Percentiles rank a stretch among this genome's conserved stretches.
These are phyloP conservation scores for Pythium sp. DNA, from an alignment of 352 stramenopile genomes.

Conservation along the genomic window DNA sequence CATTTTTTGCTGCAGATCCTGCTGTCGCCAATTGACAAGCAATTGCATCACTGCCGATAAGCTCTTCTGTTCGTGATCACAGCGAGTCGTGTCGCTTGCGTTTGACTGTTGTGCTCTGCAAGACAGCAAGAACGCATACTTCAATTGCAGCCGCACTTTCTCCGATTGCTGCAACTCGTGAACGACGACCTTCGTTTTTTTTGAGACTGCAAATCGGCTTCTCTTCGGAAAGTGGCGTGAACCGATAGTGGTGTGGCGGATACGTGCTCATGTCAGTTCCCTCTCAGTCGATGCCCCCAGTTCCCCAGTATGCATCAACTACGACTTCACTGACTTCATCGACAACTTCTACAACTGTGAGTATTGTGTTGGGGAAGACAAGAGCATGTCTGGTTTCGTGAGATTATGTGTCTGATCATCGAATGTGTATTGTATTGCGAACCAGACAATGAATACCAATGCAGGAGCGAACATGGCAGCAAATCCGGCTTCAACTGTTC, in stretches of 20 bases:
- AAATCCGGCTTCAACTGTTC: constrained; percentile 3
- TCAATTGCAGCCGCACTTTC: neutral
- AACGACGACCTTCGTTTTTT: neutral
- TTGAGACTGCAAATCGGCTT: constrained; percentile 8
- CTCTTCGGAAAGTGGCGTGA: constrained; percentile 2
- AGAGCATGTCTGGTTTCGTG: neutral
- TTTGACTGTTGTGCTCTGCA: neutral
- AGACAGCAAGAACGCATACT: neutral
- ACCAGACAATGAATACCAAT: constrained; percentile 19
- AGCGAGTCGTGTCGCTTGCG: neutral
- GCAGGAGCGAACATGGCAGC: constrained; percentile 1
- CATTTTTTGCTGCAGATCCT: constrained; percentile 5
- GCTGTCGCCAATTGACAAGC: constrained; percentile 1
- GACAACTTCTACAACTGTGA: constrained; percentile 21
- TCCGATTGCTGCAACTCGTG: constrained; percentile 2
- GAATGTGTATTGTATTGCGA: constrained; percentile 1
- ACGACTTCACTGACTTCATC: constrained; percentile 37
- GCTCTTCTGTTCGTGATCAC: neutral
- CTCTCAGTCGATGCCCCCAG: constrained; percentile 68
- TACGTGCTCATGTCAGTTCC: constrained; percentile 51
- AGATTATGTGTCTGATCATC: neutral
- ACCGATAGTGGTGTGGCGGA: constrained; percentile 11
- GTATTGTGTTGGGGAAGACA: neutral
- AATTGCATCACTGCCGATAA: neutral
- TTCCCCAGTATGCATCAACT: constrained; percentile 68